These are phyloP conservation scores for Clonostachys chloroleuca DNA, from an alignment of 2,329 filamentous ascomycete genomes.

Conservation along the genomic window DNA sequence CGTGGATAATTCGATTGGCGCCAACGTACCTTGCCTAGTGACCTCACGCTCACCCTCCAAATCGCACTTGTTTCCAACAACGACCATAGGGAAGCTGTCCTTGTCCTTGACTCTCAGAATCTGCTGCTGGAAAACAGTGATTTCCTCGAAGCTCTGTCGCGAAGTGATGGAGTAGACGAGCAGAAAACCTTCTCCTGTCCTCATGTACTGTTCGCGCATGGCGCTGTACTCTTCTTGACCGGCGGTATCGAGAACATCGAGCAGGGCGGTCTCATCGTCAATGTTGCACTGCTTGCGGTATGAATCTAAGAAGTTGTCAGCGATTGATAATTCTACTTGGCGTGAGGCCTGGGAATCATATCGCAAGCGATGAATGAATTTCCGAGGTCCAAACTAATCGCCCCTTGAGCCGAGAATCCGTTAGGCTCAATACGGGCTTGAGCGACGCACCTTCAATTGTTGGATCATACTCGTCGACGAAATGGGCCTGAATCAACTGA, in stretches of 20 bases:
- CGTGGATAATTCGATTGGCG: not conserved
- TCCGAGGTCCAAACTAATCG: too few species aligned
- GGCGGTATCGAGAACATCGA: slow-evolving; percentile 97
- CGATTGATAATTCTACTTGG: not conserved
- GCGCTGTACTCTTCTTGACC: slow-evolving; percentile 99
- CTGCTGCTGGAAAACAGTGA: slow-evolving; percentile 97
- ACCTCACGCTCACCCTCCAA: slow-evolving; percentile 89
- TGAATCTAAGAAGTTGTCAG: slow-evolving; percentile 63
- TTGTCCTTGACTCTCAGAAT: slow-evolving; percentile 98
- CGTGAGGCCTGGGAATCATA: too few species aligned
- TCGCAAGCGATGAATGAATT: too few species aligned
- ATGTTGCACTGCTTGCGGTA: slow-evolving; percentile 99
- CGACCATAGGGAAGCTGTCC: slow-evolving; percentile 99
- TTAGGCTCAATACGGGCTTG: not conserved
- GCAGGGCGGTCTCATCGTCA: slow-evolving; percentile 93
- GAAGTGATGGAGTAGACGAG: slow-evolving; percentile 98
- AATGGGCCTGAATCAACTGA: slow-evolving; percentile 92
- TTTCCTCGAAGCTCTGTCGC: slow-evolving; percentile 96
- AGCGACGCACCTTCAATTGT: slow-evolving; percentile 84
- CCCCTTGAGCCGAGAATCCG: not conserved
- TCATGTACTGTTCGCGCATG: slow-evolving; percentile 99
- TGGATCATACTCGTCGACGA: slow-evolving; percentile 98
- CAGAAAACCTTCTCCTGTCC: slow-evolving; percentile 95
- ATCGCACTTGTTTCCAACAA: slow-evolving; percentile 99
- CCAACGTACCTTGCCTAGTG: slow-evolving; percentile 74